These are phyloP conservation scores for Boletus reticulatus DNA, from an alignment of 768 basidiomycete genomes.

Conservation along the genomic window DNA sequence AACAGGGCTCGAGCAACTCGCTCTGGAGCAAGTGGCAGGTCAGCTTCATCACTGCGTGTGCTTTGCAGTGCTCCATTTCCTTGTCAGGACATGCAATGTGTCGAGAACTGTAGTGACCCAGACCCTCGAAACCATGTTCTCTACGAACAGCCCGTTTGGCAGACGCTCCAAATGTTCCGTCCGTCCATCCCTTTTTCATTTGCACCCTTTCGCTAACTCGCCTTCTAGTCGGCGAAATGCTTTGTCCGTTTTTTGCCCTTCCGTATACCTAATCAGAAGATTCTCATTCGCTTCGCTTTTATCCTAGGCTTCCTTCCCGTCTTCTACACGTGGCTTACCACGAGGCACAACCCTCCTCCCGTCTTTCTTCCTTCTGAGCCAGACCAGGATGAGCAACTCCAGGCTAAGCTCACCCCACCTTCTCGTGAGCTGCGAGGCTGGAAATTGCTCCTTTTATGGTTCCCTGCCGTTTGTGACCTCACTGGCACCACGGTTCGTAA, in stretches of 20 bases:
- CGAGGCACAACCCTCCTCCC: slow-evolving; percentile 43
- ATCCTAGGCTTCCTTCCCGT: slow-evolving; percentile 79
- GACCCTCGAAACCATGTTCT: slow-evolving; percentile 61
- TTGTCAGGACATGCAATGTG: slow-evolving; percentile 92
- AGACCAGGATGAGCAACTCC: slow-evolving; percentile 40
- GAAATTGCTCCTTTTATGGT: slow-evolving; percentile 77
- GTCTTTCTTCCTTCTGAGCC: slow-evolving; percentile 56
- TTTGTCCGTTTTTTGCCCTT: slow-evolving; percentile 59
- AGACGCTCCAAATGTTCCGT: slow-evolving; percentile 90
- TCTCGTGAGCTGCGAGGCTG: slow-evolving; percentile 58
- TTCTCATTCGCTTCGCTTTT: slow-evolving; percentile 20
- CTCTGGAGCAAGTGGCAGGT: slow-evolving; percentile 85
- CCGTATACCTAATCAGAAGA: slow-evolving; percentile 3
- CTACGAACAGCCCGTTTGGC: slow-evolving; percentile 95
- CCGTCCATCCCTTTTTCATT: slow-evolving; percentile 33
- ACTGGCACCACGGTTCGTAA: slow-evolving; percentile 81
- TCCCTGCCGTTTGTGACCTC: slow-evolving; percentile 87
- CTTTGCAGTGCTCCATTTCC: not conserved
- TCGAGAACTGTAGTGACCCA: slow-evolving; percentile 80
- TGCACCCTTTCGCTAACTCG: slow-evolving; percentile 33
- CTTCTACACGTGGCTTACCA: slow-evolving; percentile 62
- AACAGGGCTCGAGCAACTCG: slow-evolving; percentile 75
- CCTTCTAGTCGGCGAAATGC: slow-evolving; percentile 84
- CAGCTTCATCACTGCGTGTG: slow-evolving; percentile 12
- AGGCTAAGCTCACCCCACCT: slow-evolving; percentile 31